Evolutionary conservation across 306 rosid species (phyloP).

Genomic region (Cicer yamashitae): DNA sequence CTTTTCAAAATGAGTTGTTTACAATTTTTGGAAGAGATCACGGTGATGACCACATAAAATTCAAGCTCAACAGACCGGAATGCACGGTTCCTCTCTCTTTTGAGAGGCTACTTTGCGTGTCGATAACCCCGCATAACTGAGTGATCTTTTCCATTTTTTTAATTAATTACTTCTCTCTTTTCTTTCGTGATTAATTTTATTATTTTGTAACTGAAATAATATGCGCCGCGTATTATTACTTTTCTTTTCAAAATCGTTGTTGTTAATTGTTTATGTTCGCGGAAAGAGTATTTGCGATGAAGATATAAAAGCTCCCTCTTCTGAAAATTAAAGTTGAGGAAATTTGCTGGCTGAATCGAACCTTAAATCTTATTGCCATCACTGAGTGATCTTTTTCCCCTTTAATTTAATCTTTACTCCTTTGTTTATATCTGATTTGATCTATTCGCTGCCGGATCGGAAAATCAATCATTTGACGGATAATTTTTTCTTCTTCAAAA

Average conservation of each 20-base stretch:
- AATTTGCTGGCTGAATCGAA: conserved; percentile 77
- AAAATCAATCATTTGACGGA: no score
- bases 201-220: no score
- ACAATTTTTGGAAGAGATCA: conserved; percentile 24
- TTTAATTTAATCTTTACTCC: no score
- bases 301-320: conserved; percentile 79
- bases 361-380: conserved; percentile 53
- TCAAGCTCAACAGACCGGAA: conserved; percentile 98
- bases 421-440: no score
- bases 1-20: not conserved
- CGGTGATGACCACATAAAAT: conserved; percentile 60
- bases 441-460: no score
- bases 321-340: conserved; percentile 65
- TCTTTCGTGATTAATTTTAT: no score
- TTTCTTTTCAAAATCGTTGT: not conserved
- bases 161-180: not conserved
- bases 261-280: not conserved
- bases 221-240: no score
- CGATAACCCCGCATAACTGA: conserved; percentile 83
- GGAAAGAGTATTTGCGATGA: conserved; percentile 57
- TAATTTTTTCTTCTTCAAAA: no score
- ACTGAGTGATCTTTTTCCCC: no score
- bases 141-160: conserved; percentile 47
- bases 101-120: conserved; percentile 62
- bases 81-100: conserved; percentile 61